Evolutionary conservation across 129 eudicot genomes (phyloP).

Genomic region (Chrysanthemum makinoi): DNA sequence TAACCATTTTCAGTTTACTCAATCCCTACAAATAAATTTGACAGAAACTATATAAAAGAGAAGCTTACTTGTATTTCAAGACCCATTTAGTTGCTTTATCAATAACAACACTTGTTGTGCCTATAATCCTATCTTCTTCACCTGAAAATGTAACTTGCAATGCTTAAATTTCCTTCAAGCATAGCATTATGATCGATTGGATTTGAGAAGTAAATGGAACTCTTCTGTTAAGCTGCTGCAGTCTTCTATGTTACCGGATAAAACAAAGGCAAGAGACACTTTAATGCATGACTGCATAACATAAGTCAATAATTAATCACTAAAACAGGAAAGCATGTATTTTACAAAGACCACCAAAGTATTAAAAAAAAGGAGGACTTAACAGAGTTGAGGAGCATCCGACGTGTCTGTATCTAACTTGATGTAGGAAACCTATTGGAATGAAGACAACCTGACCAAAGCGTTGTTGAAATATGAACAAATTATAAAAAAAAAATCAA

Average conservation of each 20-base stretch:
- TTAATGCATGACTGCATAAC: slow-evolving; percentile 78
- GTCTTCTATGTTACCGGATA: slow-evolving; percentile 75
- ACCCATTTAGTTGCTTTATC: slow-evolving; percentile 44
- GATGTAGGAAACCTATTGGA: no score
- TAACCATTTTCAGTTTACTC: no score
- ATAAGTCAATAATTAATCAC: not conserved
- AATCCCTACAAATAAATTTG: not conserved
- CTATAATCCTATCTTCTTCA: slow-evolving; percentile 68
- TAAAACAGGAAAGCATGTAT: no score
- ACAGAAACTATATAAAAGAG: not conserved
- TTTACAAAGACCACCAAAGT: no score
- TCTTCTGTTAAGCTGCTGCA: slow-evolving; percentile 73
- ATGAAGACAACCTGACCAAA: no score
- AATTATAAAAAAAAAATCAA: no score
- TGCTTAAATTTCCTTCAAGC: no score
- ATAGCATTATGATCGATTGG: slow-evolving; percentile 25
- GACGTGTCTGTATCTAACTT: no score
- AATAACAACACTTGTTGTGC: slow-evolving; percentile 60
- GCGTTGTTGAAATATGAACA: no score
- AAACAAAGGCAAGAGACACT: slow-evolving; percentile 91
- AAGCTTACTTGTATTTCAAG: slow-evolving; percentile 34
- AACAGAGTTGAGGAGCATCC: no score
- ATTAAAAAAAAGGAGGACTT: no score
- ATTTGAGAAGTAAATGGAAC: slow-evolving; percentile 66
- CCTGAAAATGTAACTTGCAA: slow-evolving; percentile 32